Base-by-base conservation (phyloP, 495 filamentous ascomycete genomes). In the Saxispiralis lemnorum region DNA sequence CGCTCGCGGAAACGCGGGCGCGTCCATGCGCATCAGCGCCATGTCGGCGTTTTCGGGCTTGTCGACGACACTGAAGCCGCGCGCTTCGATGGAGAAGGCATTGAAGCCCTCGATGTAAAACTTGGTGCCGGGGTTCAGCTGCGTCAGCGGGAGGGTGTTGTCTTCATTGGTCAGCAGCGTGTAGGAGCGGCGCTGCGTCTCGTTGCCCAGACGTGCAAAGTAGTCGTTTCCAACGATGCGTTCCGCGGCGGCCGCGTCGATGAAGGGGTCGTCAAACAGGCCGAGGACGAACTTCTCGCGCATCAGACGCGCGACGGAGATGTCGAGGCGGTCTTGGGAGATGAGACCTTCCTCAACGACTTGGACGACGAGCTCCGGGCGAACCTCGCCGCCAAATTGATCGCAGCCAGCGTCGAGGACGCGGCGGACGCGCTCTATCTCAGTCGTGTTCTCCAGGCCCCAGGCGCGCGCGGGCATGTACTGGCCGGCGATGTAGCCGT, bases 361-460 rank as follows among this genome's bases (percentile, higher is more conserved):
- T 19, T 48, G 38, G 13, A 60, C 45, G 21, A 63, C 43, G 0
- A 66, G 52, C 33, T 64, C 63, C 0, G 61, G 54, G 0, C 58
- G 50, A 2, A 48, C 31, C 21, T 65, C 62, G 32, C 62, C 61
- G 30, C 60, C 59, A 34, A 65, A 53, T 36, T 62, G 59, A 38
- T 65, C 62, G 45, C 57, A 59, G 0, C 59, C 60, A 1, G 60
- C 62, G 1, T 61, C 51, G 9, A 65, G 38, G 31, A 62, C 47
- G 21, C 41, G 50, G 1, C 41, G 30, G 7, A 45, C 50, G 12
- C 59, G 40, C 42, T 62, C 48, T 13, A 55, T 15, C 24, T 39
- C 44, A 35, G 38, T 56, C 56, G 51, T 56, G 50, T 11, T 54
- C 44, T 7, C 49, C 51, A 64, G 40, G 7, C 57, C 59, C 62